Conservation (phyloP, 345 rosid species). For the Draba incana region DNA sequence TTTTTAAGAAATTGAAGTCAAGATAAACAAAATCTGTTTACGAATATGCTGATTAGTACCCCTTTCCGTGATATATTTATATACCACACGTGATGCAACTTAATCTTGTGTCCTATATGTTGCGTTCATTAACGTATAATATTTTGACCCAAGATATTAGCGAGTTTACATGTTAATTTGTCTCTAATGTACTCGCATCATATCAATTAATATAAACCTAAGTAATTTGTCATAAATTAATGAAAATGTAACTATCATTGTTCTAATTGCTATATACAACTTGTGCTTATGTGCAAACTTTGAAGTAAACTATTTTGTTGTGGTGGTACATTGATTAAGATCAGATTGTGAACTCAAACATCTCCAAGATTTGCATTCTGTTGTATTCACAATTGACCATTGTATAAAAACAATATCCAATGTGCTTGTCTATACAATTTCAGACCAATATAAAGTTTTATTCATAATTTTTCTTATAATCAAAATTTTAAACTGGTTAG, state of each 20-base stretch:
- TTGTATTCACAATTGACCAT: neutral
- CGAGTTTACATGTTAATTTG: constrained; percentile 19
- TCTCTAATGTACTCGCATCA: constrained; percentile 18
- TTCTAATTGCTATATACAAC: constrained; percentile 10
- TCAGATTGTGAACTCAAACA: neutral
- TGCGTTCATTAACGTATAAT: constrained; percentile 13
- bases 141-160: constrained; percentile 23
- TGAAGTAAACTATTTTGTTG: constrained; percentile 4
- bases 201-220: constrained; percentile 1
- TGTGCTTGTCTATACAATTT: no score
- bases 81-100: constrained; percentile 10
- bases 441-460: neutral
- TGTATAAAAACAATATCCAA: neutral
- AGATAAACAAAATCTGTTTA: constrained; percentile 25
- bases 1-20: constrained; percentile 34
- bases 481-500: neutral
- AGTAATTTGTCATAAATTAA: neutral
- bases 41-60: constrained; percentile 27
- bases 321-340: neutral
- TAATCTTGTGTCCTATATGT: constrained; percentile 14
- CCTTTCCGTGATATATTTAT: neutral
- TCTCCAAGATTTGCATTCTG: neutral
- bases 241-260: neutral
- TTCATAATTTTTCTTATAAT: neutral
- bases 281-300: neutral